Evolutionary conservation across 805 yeast genomes (phyloP).

Genomic region (Kazachstania martiniae): DNA sequence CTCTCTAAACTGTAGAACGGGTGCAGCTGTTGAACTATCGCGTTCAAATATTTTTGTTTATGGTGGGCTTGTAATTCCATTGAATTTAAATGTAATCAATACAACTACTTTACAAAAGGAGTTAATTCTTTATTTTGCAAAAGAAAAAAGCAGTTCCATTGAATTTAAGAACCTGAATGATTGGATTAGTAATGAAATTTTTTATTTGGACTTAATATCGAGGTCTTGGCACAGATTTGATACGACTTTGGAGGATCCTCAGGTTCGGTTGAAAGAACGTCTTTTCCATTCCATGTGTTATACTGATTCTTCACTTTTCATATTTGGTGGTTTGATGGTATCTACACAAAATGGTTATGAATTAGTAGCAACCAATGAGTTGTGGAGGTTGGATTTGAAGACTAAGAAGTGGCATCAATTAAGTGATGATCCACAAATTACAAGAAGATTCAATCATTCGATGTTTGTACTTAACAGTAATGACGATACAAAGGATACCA

Average conservation of each 20-base stretch:
- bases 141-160: slow-evolving; percentile 13
- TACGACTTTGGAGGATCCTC: not conserved
- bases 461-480: slow-evolving; percentile 29
- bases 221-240: slow-evolving; percentile 43
- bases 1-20: slow-evolving; percentile 53
- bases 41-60: slow-evolving; percentile 51
- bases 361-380: slow-evolving; percentile 44
- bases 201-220: slow-evolving; percentile 47
- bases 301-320: slow-evolving; percentile 39
- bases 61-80: slow-evolving; percentile 59
- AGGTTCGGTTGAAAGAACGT: slow-evolving; percentile 31
- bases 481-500: slow-evolving; percentile 24
- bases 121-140: slow-evolving; percentile 28
- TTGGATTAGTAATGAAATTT: slow-evolving; percentile 53
- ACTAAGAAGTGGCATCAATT: slow-evolving; percentile 44
- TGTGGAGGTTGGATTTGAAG: slow-evolving; percentile 56
- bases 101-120: slow-evolving; percentile 30
- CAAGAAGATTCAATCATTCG: slow-evolving; percentile 43
- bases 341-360: slow-evolving; percentile 29
- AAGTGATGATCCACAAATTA: slow-evolving; percentile 29
- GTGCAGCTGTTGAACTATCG: slow-evolving; percentile 48
- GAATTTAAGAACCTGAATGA: slow-evolving; percentile 21
- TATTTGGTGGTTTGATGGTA: slow-evolving; percentile 55
- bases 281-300: slow-evolving; percentile 50
- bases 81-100: slow-evolving; percentile 35